Evolutionary conservation across 2,329 filamentous ascomycete species (phyloP).

Genomic region (Lasiodiplodia citricola): DNA sequence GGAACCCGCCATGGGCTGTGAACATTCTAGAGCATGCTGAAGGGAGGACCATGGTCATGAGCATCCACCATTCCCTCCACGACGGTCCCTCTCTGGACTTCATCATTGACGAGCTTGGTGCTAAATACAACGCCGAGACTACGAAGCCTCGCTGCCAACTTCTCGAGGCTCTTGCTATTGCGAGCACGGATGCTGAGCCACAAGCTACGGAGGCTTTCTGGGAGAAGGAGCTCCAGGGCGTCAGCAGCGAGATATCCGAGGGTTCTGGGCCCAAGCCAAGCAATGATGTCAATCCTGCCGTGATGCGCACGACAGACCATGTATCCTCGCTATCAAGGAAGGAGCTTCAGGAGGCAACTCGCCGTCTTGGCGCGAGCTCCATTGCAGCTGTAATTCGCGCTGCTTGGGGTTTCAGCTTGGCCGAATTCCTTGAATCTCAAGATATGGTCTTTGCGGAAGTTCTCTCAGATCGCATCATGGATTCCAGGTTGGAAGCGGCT

Average conservation of each 20-base stretch:
- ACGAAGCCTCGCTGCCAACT: constrained; percentile 37
- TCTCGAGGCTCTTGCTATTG: constrained; percentile 35
- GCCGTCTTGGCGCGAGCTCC: constrained; percentile 30
- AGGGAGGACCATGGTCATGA: constrained; percentile 42
- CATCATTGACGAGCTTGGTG: constrained; percentile 36
- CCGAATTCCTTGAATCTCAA: constrained; percentile 28
- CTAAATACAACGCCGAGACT: constrained; percentile 31
- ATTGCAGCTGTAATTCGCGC: constrained; percentile 32
- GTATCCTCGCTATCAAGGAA: background rate
- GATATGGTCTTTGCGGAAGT: constrained; percentile 36
- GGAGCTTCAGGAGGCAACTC: constrained; percentile 28
- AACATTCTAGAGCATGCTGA: constrained; percentile 38
- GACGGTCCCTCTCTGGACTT: constrained; percentile 41
- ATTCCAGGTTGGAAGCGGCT: constrained; percentile 35
- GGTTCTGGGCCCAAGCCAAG: constrained; percentile 29
- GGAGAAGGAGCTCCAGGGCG: constrained; percentile 34
- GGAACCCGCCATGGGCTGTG: constrained; percentile 45
- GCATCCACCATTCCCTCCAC: constrained; percentile 43
- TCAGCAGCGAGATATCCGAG: constrained; percentile 30
- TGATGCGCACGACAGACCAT: constrained; percentile 13
- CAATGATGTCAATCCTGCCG: background rate
- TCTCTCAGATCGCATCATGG: constrained; percentile 35
- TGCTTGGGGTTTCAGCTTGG: constrained; percentile 33
- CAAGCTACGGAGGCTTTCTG: constrained; percentile 33
- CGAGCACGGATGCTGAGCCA: constrained; percentile 30